A percentile compares a stretch with the other conserved stretches of the same genome.
phyloP scores from a whole-genome alignment of 2,329 filamentous ascomycete species.

The Endothia cerciana region DNA sequence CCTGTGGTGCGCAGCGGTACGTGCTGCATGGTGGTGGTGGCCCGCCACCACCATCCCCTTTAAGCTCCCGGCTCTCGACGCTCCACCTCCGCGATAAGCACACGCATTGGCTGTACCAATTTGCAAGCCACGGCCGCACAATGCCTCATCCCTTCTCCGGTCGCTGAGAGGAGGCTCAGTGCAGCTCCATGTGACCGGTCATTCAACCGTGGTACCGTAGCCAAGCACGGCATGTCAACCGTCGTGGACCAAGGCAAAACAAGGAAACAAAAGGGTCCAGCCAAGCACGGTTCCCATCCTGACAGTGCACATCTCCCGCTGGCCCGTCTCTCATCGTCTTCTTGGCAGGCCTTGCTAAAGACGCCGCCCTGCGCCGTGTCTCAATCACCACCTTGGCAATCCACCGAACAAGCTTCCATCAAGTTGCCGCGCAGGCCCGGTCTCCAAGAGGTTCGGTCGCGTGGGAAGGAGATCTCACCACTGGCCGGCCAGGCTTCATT shows the following conservation, averaged over 20 bases:
- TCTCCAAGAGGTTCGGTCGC: background rate
- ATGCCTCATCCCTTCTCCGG: background rate
- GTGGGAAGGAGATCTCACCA: background rate
- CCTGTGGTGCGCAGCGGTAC: background rate
- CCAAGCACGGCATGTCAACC: background rate
- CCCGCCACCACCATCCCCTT: background rate
- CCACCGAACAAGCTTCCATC: constrained; percentile 10
- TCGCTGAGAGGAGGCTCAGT: background rate
- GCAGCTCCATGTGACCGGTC: background rate
- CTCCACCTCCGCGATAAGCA: background rate
- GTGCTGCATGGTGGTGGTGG: background rate
- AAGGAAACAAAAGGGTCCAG: background rate
- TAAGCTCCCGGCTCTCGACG: background rate
- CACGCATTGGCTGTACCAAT: background rate
- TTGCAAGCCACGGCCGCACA: background rate
- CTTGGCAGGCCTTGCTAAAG: constrained; percentile 4
- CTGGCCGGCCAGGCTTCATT: background rate
- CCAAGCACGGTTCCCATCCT: background rate
- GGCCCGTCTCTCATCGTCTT: background rate
- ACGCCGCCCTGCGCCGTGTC: background rate
- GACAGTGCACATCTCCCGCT: constrained; percentile 8
- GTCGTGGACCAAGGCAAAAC: background rate
- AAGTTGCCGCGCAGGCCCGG: background rate
- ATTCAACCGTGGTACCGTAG: background rate
- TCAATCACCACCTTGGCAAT: background rate